Base-by-base conservation (phyloP, 352 stramenopile species). In the Pythium dissotocum region DNA sequence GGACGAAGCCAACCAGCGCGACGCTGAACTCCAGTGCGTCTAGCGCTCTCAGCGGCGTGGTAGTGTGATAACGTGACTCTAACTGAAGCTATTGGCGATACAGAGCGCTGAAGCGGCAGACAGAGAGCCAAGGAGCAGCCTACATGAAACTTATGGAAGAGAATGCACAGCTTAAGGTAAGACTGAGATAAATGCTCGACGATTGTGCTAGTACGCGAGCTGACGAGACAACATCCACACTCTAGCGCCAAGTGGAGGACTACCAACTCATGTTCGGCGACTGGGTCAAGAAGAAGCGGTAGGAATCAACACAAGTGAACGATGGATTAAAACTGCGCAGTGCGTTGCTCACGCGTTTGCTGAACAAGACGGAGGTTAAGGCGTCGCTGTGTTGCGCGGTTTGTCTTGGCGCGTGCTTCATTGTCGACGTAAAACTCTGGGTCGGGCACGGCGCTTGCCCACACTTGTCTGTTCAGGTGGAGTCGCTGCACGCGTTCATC, bases 241-340 rank as follows among this genome's bases (percentile, higher is more conserved):
- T 18, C 42, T 49, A 91, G 83, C 69, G 79, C 18, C 84, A 91
- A 77, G 28, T 91, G 0, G 82, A 92, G 33, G 86, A 94, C 61
- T 94, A 93, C 52, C 78, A 91, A 69, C 75, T 86, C 64, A 79
- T 94, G 77, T 93, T 94, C 67, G 86, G 84, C 14, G 86, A 94
- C 61, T 94, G 84, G 82, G 85, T 77, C 4, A 94, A 94, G 75
- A 94, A 94, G 70, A 69, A 92, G 55, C 88, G 88, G 71, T 94
- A 56, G 49, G 12, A 56, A 4, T 35, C 14, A 8, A 7, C 12
- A 18, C 5, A 24, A 1, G 2, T 24, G 26, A 9, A 36, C 36
- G 10, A 5, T 3, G 21, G 12, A 38, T 16, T 18, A 56, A 56
- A 10, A 36, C 24, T 56, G 14, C 7, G 7, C 4, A 26, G 6